Conservation (phyloP, 23 red algal species). For the Gracilaria gracilis region DNA sequence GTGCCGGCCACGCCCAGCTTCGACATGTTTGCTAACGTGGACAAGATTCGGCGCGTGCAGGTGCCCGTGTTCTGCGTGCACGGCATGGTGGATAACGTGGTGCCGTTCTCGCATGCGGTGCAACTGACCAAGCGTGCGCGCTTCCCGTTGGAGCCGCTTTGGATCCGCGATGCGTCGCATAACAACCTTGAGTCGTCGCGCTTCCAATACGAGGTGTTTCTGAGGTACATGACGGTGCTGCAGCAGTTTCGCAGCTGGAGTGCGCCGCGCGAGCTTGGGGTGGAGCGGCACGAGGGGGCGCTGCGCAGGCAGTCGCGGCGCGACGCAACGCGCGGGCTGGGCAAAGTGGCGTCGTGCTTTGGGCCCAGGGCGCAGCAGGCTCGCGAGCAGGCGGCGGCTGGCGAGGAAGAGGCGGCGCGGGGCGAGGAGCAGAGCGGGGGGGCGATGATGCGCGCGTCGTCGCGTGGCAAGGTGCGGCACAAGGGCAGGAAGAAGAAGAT, state of each 20-base stretch:
- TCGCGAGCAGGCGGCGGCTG: neutral
- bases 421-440: neutral
- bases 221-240: slow-evolving; percentile 44
- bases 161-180: slow-evolving; percentile 57
- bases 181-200: slow-evolving; percentile 70
- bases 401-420: neutral
- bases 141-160: slow-evolving; percentile 61
- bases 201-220: slow-evolving; percentile 52
- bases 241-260: slow-evolving; percentile 43
- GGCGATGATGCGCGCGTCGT: neutral
- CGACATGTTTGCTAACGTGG: slow-evolving; percentile 88
- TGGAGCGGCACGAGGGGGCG: no score
- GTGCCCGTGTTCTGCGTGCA: slow-evolving; percentile 87
- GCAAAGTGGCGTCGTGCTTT: slow-evolving; percentile 9
- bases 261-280: neutral
- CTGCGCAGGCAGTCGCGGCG: neutral
- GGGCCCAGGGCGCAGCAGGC: neutral
- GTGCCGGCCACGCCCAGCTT: slow-evolving; percentile 54
- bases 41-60: slow-evolving; percentile 49
- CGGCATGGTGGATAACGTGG: slow-evolving; percentile 77
- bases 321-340: neutral
- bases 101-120: slow-evolving; percentile 66
- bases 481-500: neutral
- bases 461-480: neutral
- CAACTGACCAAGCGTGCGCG: slow-evolving; percentile 38